Evolutionary conservation across 148 eudicot genomes (phyloP).

Genomic region (Vaccinium vitisidaea): DNA sequence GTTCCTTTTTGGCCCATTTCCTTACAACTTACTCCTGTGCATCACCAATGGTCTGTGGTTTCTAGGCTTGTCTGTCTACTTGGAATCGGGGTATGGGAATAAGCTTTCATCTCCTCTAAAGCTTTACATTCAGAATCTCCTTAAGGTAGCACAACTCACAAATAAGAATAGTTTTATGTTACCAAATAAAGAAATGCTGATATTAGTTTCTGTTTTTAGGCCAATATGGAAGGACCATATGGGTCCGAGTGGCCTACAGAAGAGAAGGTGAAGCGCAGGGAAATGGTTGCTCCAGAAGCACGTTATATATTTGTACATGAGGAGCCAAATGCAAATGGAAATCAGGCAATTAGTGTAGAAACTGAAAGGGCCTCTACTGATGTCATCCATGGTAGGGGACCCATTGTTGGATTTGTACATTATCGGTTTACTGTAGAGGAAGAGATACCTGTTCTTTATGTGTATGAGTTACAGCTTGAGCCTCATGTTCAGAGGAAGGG

Average conservation of each 20-base stretch:
- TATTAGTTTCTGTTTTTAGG: slow-evolving; percentile 29
- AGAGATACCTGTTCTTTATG: slow-evolving; percentile 83
- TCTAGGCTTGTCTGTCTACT: slow-evolving; percentile 55
- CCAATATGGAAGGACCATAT: slow-evolving; percentile 80
- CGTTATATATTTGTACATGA: slow-evolving; percentile 72
- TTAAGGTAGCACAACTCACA: slow-evolving; percentile 48
- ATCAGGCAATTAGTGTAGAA: slow-evolving; percentile 13
- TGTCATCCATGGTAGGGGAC: slow-evolving; percentile 30
- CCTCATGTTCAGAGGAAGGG: slow-evolving; percentile 69
- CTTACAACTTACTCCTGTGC: neutral
- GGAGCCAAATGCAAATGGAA: slow-evolving; percentile 22
- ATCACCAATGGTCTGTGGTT: neutral
- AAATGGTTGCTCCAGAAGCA: slow-evolving; percentile 82
- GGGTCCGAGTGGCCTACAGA: slow-evolving; percentile 80
- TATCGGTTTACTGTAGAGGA: slow-evolving; percentile 82
- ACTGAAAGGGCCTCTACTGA: slow-evolving; percentile 19
- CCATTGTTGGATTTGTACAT: slow-evolving; percentile 81
- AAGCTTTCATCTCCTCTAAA: slow-evolving; percentile 57
- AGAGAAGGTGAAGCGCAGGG: slow-evolving; percentile 81
- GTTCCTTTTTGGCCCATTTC: neutral
- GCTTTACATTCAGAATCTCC: slow-evolving; percentile 60
- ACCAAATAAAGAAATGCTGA: neutral
- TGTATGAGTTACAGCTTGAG: slow-evolving; percentile 94
- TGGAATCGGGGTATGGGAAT: slow-evolving; percentile 65
- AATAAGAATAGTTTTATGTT: neutral